A percentile compares a stretch with the other conserved stretches of the same genome.
phyloP scores from a whole-genome alignment of 495 filamentous ascomycete species.

The Daldinia decipiens region DNA sequence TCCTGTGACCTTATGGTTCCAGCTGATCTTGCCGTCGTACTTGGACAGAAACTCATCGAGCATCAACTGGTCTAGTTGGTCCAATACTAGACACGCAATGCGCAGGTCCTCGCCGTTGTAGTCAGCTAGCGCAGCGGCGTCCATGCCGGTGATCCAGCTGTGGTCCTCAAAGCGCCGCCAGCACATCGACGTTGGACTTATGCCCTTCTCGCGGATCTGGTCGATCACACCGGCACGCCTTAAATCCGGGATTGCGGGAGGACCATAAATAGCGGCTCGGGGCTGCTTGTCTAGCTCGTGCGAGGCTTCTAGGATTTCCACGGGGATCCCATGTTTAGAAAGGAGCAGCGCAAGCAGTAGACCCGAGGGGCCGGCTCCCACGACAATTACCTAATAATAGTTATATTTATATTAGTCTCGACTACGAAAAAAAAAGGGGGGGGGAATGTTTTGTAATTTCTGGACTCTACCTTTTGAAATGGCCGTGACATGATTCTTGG shows the following conservation, averaged over 20 bases:
- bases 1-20: conserved; percentile 60
- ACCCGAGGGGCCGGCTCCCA: conserved; percentile 67
- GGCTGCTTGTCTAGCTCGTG: conserved; percentile 63
- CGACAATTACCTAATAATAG: conserved; percentile 53
- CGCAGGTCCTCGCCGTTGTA: conserved; percentile 52
- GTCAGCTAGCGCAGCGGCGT: conserved; percentile 44
- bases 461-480: conserved; percentile 36
- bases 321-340: conserved; percentile 61
- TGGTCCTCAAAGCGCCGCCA: conserved; percentile 61
- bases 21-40: conserved; percentile 55
- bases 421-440: not conserved
- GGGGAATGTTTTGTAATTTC: not conserved
- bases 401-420: conserved; percentile 1
- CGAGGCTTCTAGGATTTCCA: conserved; percentile 63
- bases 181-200: conserved; percentile 61
- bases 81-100: conserved; percentile 51
- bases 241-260: conserved; percentile 64
- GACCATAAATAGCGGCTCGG: conserved; percentile 64
- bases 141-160: conserved; percentile 48
- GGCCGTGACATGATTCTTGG: conserved; percentile 36
- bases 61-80: conserved; percentile 56
- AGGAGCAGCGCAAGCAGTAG: conserved; percentile 66
- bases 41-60: conserved; percentile 58
- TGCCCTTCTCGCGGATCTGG: conserved; percentile 60
- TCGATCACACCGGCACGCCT: conserved; percentile 65